These are phyloP conservation scores for Nakaseomyces nivariensis DNA, from an alignment of 1,139 yeast species.

Conservation along the genomic window DNA sequence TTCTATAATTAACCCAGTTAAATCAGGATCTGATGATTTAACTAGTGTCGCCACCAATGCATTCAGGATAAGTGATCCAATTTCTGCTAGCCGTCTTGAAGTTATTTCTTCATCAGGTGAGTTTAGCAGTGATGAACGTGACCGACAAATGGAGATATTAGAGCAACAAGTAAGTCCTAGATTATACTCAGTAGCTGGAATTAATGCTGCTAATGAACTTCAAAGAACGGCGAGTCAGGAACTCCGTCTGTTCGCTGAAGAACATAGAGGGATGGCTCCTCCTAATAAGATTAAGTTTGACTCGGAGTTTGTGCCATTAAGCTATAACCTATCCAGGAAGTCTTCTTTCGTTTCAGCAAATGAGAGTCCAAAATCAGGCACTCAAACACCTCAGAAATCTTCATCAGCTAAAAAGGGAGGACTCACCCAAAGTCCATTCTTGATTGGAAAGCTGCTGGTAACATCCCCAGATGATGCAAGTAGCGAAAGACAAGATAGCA, in stretches of 20 bases:
- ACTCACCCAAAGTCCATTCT: slow-evolving; percentile 9
- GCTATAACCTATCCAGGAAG: not conserved
- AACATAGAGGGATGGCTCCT: not conserved
- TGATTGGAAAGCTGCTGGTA: slow-evolving; percentile 10
- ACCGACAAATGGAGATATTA: not conserved
- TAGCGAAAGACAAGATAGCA: not conserved
- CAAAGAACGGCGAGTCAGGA: slow-evolving; percentile 1
- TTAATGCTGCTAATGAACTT: not conserved
- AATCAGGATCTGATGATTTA: not conserved
- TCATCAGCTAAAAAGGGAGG: not conserved
- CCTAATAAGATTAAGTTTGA: not conserved
- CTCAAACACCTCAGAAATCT: not conserved
- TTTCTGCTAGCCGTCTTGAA: not conserved
- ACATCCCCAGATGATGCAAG: not conserved
- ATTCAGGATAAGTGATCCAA: not conserved
- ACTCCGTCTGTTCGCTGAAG: not conserved
- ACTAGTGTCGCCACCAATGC: not conserved
- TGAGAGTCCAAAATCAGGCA: not conserved
- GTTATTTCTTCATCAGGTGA: not conserved
- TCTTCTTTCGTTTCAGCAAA: not conserved
- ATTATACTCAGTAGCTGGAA: not conserved
- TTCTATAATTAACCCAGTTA: not conserved
- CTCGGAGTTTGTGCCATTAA: not conserved
- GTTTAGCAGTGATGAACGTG: not conserved
- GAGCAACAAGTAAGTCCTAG: not conserved